Evolutionary conservation across 148 eudicot species (phyloP).

Genomic region (Cornus suecica): DNA sequence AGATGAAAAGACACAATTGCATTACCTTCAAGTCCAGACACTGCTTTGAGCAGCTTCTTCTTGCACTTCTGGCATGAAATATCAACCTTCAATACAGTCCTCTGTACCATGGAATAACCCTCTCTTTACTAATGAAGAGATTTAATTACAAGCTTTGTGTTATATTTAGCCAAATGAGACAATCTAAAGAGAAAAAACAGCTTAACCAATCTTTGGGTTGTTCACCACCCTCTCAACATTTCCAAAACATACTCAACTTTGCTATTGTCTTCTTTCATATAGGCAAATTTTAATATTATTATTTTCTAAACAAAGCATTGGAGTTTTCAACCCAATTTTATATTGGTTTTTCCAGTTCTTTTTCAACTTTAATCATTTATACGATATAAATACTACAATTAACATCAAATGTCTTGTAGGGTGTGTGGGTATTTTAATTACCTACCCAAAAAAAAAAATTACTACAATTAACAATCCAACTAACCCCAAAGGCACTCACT

Average conservation of each 20-base stretch:
- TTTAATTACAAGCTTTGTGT: background rate
- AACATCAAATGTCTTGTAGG: no score
- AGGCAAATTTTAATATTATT: background rate
- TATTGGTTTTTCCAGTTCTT: background rate
- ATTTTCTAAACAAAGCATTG: background rate
- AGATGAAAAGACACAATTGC: background rate
- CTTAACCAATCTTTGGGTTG: background rate
- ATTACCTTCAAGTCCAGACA: constrained; percentile 47
- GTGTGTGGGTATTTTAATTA: no score
- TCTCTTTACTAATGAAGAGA: background rate
- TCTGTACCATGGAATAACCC: constrained; percentile 28
- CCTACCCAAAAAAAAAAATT: no score
- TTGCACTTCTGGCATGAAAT: constrained; percentile 49
- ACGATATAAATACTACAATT: no score
- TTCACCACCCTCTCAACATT: constrained; percentile 1
- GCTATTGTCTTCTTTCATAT: constrained; percentile 9
- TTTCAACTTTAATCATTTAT: no score
- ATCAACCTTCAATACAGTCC: constrained; percentile 51
- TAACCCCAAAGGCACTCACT: no score
- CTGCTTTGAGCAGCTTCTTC: constrained; percentile 38
- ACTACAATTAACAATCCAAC: no score
- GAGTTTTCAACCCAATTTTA: background rate
- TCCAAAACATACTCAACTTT: background rate
- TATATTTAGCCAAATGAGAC: no score
- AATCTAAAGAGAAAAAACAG: background rate